Evolutionary conservation across 139 green algal species (phyloP).

Genomic region (Picochlorum sp.): DNA sequence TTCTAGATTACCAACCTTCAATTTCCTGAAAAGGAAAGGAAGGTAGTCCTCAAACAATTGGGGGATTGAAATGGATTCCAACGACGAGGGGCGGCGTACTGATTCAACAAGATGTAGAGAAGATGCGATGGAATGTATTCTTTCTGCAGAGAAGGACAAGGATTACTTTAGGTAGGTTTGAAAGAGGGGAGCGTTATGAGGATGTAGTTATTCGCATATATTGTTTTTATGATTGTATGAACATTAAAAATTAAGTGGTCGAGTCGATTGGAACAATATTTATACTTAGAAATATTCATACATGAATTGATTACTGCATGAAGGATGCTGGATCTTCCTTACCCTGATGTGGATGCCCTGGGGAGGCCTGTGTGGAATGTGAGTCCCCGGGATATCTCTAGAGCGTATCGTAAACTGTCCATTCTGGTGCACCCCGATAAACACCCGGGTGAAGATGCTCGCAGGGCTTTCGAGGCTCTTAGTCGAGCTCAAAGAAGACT

Average conservation of each 20-base stretch:
- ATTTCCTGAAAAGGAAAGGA: too few relatives aligned
- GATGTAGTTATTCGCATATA: not conserved
- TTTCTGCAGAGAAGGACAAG: conserved; percentile 44
- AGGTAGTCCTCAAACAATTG: too few relatives aligned
- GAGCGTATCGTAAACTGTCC: conserved; percentile 58
- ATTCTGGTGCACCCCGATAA: conserved; percentile 72
- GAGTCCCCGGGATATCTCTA: conserved; percentile 40
- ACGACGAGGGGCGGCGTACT: conserved; percentile 7
- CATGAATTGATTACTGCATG: not conserved
- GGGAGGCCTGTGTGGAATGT: conserved; percentile 41
- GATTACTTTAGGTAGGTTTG: conserved; percentile 52
- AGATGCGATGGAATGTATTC: conserved; percentile 48
- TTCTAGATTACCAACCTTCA: too few relatives aligned
- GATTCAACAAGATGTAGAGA: conserved; percentile 11
- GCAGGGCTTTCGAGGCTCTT: conserved; percentile 49
- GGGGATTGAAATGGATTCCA: not conserved
- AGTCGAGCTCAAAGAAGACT: conserved; percentile 54
- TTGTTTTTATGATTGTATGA: not conserved
- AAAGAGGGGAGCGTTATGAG: too few relatives aligned
- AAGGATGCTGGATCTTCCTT: conserved; percentile 42
- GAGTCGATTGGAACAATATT: not conserved
- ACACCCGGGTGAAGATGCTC: conserved; percentile 42
- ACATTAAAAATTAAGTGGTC: not conserved
- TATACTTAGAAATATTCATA: not conserved
- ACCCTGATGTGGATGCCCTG: conserved; percentile 51